phyloP scores from a whole-genome alignment of 139 green algal species.

The Chlorella sp. region DNA sequence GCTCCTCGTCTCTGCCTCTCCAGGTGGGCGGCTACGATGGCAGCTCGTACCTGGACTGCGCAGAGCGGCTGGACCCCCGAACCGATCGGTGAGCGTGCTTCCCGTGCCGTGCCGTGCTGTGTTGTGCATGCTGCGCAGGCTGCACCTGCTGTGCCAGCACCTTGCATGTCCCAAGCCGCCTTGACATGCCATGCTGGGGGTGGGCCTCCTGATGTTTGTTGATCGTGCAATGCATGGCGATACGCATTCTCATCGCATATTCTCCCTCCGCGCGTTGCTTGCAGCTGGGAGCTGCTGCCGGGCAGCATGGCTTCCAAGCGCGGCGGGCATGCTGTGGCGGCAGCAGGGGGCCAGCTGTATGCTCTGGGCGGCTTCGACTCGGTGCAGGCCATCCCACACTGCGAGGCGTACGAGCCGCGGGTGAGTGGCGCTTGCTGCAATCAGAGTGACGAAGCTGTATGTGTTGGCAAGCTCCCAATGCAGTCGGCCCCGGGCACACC shows the following conservation, averaged over 20 bases:
- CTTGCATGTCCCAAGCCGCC: too few species aligned
- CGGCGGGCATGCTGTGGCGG: slow-evolving; percentile 35
- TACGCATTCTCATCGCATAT: too few species aligned
- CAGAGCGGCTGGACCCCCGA: slow-evolving; percentile 38
- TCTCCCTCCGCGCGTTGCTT: background rate
- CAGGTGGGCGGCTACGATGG: slow-evolving; percentile 43
- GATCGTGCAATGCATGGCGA: too few species aligned
- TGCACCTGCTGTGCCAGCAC: background rate
- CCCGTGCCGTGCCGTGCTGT: background rate
- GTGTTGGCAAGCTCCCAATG: background rate
- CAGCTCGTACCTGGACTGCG: slow-evolving; percentile 29
- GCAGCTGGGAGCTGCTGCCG: slow-evolving; percentile 29
- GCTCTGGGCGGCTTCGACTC: slow-evolving; percentile 43
- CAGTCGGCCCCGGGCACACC: background rate
- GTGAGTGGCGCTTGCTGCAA: background rate
- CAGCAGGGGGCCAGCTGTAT: slow-evolving; percentile 26
- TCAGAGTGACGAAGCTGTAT: too few species aligned
- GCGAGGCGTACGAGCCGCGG: slow-evolving; percentile 34
- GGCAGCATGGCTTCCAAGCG: slow-evolving; percentile 27
- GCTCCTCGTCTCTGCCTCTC: too few species aligned
- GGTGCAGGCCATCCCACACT: slow-evolving; percentile 30
- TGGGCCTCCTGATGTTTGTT: too few species aligned
- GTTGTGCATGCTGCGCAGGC: background rate
- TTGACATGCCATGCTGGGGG: too few species aligned
- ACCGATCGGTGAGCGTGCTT: slow-evolving; percentile 27